Evolutionary conservation across 208 protist species (phyloP), one percentile per base, ranked within the genome.

Genomic region (Spongospora subterranea): DNA sequence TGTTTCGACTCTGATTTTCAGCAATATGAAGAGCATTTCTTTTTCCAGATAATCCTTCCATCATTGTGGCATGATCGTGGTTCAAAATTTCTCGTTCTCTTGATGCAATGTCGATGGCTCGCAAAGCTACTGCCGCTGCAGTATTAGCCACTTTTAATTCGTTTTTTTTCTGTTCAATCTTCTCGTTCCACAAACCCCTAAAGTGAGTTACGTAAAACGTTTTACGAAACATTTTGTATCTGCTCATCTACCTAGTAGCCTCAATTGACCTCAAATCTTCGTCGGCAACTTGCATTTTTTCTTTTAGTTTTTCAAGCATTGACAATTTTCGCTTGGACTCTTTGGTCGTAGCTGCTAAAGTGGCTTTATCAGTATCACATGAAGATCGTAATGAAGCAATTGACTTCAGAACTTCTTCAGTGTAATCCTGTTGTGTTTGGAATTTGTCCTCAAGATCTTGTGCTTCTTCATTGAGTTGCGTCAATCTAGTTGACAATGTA

Each of bases 381-480:
- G 71, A 6, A 6, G 71, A 6, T n/a, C 35, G 17, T 43, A 82
- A 43, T 6, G n/a, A 20, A n/a, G 71, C 6, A n/a, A 82, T 82
- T 13, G 35, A 20, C 71, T 82, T 82, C 17, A 35, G 17, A 6
- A 82, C 17, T 20, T 82, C 71, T 6, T 82, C 71, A n/a, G 71
- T 35, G 71, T 6, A 6, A n/a, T 82, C 71, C n/a, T 82, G 71
- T n/a, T 82, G 71, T n/a, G 71, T 43, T n/a, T 82, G 71, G 71
- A 82, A 43, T 43, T 82, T 6, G 71, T 82, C 71, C 71, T 82
- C 71, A n/a, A 82, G 71, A n/a, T 35, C 71, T n/a, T 82, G 71
- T 20, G 71, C 71, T n/a, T 82, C 71, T n/a, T 82, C 71, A 43
- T 82, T 82, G 17, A 82, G 71, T n/a, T 82, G 71, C 71, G 71